Percentiles rank a stretch among this genome's conserved stretches.
phyloP scores from a whole-genome alignment of 179 eudicot genomes.

The Amaranthus tricolor region DNA sequence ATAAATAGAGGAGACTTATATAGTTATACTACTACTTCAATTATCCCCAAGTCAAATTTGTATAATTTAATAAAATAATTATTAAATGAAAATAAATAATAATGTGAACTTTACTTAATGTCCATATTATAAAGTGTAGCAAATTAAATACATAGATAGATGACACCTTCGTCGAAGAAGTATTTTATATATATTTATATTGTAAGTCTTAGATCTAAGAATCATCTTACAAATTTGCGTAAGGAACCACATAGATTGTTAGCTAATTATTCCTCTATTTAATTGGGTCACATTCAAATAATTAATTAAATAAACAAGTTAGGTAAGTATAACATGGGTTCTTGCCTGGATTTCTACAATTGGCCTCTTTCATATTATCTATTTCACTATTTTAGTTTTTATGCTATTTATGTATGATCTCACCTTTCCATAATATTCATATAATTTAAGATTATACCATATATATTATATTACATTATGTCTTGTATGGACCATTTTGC shows the following conservation, averaged over 20 bases:
- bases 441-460: not conserved
- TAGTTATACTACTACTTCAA: no score
- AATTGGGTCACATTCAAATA: not conserved
- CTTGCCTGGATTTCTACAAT: constrained; percentile 18
- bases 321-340: constrained; percentile 35
- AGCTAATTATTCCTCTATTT: constrained; percentile 8
- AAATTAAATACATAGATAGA: not conserved
- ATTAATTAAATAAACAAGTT: constrained; percentile 20
- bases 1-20: no score
- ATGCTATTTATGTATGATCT: constrained; percentile 3
- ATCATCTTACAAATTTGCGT: not conserved
- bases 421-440: not conserved
- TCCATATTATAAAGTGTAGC: not conserved
- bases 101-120: not conserved
- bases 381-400: not conserved
- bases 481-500: no score
- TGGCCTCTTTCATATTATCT: constrained; percentile 6
- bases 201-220: not conserved
- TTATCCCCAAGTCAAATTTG: no score
- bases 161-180: not conserved
- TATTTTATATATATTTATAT: not conserved
- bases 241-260: constrained; percentile 4
- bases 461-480: no score
- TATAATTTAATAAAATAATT: no score
- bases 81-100: no score